phyloP scores from a whole-genome alignment of 2,329 filamentous ascomycete genomes.

The Trichoderma breve region DNA sequence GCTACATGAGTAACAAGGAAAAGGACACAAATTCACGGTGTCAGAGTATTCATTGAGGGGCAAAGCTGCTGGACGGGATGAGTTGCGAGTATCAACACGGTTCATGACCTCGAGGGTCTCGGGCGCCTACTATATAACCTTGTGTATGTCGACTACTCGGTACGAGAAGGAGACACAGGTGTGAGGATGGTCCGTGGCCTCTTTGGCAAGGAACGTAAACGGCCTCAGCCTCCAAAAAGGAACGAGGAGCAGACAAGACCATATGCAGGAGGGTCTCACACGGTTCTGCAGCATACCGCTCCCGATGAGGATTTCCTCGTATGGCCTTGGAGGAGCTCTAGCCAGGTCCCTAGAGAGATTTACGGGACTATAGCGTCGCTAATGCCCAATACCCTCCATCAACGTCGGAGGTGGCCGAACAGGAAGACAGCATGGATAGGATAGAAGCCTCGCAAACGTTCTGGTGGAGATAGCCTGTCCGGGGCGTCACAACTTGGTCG shows the following conservation, averaged over 20 bases:
- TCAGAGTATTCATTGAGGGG: background rate
- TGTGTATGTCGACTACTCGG: background rate
- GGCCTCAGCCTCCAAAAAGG: background rate
- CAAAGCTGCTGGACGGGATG: background rate
- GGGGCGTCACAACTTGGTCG: constrained; percentile 3
- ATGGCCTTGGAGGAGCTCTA: constrained; percentile 26
- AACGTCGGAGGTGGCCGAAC: constrained; percentile 7
- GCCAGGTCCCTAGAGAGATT: background rate
- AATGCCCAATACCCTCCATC: background rate
- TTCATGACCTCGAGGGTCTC: background rate
- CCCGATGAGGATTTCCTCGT: constrained; percentile 39
- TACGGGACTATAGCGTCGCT: background rate
- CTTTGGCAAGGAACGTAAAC: background rate
- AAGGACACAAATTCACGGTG: background rate
- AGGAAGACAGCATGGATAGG: background rate
- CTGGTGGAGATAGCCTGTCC: background rate
- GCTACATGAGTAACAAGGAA: background rate
- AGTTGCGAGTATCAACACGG: background rate
- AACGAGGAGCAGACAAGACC: background rate
- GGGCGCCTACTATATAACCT: background rate
- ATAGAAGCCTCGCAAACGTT: constrained; percentile 10
- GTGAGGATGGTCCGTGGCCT: background rate
- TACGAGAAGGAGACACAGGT: constrained; percentile 7
- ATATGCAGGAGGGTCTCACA: constrained; percentile 27
- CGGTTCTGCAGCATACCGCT: constrained; percentile 33